A percentile compares a stretch with the other conserved stretches of the same genome.
Conservation (phyloP, 495 filamentous ascomycete species). For the Hyphodiscus hymeniophilus region DNA sequence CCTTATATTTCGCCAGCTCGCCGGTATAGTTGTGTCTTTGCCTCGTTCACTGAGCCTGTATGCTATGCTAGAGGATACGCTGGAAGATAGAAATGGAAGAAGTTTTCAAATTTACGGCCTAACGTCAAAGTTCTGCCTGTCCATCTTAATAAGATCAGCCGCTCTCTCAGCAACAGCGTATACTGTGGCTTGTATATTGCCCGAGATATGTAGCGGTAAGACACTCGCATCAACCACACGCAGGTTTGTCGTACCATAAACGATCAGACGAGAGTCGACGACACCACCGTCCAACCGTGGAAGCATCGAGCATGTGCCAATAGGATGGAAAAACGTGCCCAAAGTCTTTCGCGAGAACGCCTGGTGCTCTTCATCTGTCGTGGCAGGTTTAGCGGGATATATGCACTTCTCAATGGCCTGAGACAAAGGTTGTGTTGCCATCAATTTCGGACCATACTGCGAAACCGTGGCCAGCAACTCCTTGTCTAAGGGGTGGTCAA, state of each 20-base stretch:
- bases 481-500: not conserved
- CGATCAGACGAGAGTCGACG: constrained; percentile 42
- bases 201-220: constrained; percentile 37
- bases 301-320: constrained; percentile 28
- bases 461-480: not conserved
- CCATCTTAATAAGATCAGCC: constrained; percentile 49
- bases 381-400: not conserved
- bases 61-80: no score
- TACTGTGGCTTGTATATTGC: constrained; percentile 40
- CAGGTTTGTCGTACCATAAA: constrained; percentile 39
- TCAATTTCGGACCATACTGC: constrained; percentile 17
- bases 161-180: constrained; percentile 47
- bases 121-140: no score
- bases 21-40: no score
- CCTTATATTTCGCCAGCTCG: no score
- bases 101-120: no score
- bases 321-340: not conserved
- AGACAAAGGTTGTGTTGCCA: not conserved
- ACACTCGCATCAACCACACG: constrained; percentile 46
- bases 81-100: no score
- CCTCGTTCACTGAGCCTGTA: no score
- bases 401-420: not conserved
- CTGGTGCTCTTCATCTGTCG: not conserved
- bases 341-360: not conserved
- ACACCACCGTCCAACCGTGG: constrained; percentile 30